Evolutionary conservation across 805 yeast genomes (phyloP), one percentile per base, ranked within the genome.

Genomic region (Zygotorulaspora sp.): DNA sequence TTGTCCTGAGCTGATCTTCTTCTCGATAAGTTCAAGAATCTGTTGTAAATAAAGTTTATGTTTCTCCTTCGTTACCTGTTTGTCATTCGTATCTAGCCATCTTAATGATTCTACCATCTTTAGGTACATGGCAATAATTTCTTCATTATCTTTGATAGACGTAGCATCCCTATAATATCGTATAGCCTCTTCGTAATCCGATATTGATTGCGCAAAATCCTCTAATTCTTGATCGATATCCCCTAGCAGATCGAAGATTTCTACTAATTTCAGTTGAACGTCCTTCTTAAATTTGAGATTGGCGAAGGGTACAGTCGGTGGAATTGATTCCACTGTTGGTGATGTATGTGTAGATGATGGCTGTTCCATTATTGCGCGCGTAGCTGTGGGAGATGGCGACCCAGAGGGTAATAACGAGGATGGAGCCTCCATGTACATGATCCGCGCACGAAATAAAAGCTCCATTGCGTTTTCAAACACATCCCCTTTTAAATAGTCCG

Each of bases 191-290:
- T 69, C 65, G 40, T 87, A 76, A 58, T 89, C 96, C 13, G 65
- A 65, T 0, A 81, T 74, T 0, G 96, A 85, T 58, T 86, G 94
- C 11, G 68, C 63, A 59, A 88, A 88, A 60, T 86, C 85, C 51
- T 90, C 97, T 2, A 92, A 76, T 55, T 90, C 98, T 30, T 89
- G 67, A 0, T 95, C 81, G 7, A 89, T 83, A 56, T 90, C 97
- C 21, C 97, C 97, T 12, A 88, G 67, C 8, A 89, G 61, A 53
- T 83, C 89, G 56, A 79, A 83, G 1, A 80, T 74, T 40, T 85
- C 89, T 0, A 89, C 78, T 15, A 88, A 65, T 46, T 77, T 83
- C 49, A 33, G 12, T 35, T 43, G 38, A 15, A 32, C 13, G 7
- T 35, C 40, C 11, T 30, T 36, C 10, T 13, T 6, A 26, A 9